A percentile compares a stretch with the other conserved stretches of the same genome.
Evolutionary conservation across 768 basidiomycete genomes (phyloP).

Genomic region (Xanthoconium purpureum): DNA sequence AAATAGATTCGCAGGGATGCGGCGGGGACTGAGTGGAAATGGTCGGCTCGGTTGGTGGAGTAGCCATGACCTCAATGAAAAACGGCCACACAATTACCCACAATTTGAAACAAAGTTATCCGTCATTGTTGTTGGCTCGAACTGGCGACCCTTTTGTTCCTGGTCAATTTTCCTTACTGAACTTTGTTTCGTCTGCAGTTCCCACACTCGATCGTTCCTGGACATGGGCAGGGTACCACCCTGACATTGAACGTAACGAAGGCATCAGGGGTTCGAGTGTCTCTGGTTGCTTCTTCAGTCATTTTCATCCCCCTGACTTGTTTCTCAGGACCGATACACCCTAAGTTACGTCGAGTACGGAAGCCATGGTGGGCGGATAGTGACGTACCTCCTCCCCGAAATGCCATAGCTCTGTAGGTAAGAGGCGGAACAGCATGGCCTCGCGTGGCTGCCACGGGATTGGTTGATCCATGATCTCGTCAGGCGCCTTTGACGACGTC

Average conservation of each 20-base stretch:
- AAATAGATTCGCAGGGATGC: not conserved
- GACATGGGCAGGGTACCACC: not conserved
- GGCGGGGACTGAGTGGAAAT: not conserved
- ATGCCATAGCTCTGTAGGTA: not conserved
- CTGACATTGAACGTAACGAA: not conserved
- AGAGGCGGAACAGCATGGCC: slow-evolving; percentile 8
- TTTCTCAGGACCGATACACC: not conserved
- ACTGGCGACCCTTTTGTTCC: not conserved
- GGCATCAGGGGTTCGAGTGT: not conserved
- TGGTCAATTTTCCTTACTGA: not conserved
- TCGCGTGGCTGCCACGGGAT: slow-evolving; percentile 7
- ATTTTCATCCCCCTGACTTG: not conserved
- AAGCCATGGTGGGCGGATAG: not conserved
- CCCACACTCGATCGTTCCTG: slow-evolving; percentile 11
- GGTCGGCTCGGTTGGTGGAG: not conserved
- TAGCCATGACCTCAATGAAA: slow-evolving; percentile 1
- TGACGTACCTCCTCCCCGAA: not conserved
- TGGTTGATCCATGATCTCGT: not conserved
- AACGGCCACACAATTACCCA: not conserved
- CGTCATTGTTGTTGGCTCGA: not conserved
- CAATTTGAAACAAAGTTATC: not conserved
- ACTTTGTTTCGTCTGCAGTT: not conserved
- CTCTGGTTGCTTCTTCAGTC: not conserved
- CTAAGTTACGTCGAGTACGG: slow-evolving; percentile 1
- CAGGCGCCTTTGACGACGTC: not conserved